These are phyloP conservation scores for Kondoa malvinella DNA, from an alignment of 768 basidiomycete species.

Conservation along the genomic window DNA sequence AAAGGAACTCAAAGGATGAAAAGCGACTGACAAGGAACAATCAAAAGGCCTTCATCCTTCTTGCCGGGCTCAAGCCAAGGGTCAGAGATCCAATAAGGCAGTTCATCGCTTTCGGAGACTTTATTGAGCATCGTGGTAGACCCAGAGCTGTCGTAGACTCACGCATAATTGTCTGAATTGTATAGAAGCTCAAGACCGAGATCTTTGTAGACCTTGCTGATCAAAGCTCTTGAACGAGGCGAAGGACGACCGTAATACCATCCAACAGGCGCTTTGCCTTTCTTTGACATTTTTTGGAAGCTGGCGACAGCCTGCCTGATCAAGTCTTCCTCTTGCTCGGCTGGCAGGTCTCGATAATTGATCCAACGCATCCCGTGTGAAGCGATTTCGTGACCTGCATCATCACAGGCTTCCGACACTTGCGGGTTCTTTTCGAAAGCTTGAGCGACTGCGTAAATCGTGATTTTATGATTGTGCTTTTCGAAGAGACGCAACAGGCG, in stretches of 20 bases:
- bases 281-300: constrained; percentile 21
- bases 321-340: constrained; percentile 16
- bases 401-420: constrained; percentile 9
- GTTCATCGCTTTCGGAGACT: constrained; percentile 12
- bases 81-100: constrained; percentile 17
- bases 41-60: constrained; percentile 12
- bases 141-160: no score
- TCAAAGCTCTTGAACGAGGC: constrained; percentile 19
- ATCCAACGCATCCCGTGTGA: constrained; percentile 23
- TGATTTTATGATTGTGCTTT: constrained; percentile 26
- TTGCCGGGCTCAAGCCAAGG: constrained; percentile 5
- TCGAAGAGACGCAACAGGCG: constrained; percentile 26
- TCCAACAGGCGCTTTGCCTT: constrained; percentile 19
- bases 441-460: constrained; percentile 29
- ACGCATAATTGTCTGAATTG: constrained; percentile 22
- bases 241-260: constrained; percentile 13
- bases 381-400: constrained; percentile 12
- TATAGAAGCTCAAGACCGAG: constrained; percentile 21
- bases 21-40: constrained; percentile 9
- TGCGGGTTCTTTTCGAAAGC: constrained; percentile 27
- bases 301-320: constrained; percentile 25
- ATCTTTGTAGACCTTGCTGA: constrained; percentile 26
- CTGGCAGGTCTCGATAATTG: constrained; percentile 4
- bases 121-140: neutral
- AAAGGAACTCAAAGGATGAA: neutral